Evolutionary conservation across 1,284 basidiomycete genomes (phyloP), one percentile per base, ranked within the genome.

Genomic region (Ceratobasidium sp.): DNA sequence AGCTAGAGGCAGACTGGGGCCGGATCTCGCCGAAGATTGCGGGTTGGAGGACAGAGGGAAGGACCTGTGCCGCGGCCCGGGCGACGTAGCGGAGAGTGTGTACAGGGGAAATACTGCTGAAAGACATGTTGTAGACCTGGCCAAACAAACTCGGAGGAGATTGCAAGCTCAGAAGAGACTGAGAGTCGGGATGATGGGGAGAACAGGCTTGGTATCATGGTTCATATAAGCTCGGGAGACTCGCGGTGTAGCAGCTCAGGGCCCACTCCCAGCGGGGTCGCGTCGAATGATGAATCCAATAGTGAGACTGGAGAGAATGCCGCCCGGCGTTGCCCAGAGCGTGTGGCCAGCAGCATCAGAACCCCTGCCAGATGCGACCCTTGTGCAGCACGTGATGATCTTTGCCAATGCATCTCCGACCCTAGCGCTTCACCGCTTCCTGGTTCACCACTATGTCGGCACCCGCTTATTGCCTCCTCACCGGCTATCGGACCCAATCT

Each of bases 141-240:
- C 49, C 47, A 40, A 64, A 64, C 60, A 64, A 40, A 49, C 60
- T 64, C 47, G 52, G 60, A 64, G 52, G 60, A 64, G 47, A 64
- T 64, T 17, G 57, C n/a, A n/a, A 40, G 60, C 60, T 64, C 47
- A 64, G 60, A 64, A 64, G 60, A 64, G 47, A 64, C 52, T 17
- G 57, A 17, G 57, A 62, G 57, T 62, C 57, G 57, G 60, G 62
- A 65, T 45, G 62, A 67, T 67, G 62, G 62, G 52, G 62, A 67
- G 62, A 45, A 43, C 50, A 54, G 62, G 49, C 35, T 22, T 67
- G 22, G 62, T 52, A 52, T 54, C 62, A 67, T 67, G 50, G 27
- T 54, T 54, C 62, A 67, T 67, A 67, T 67, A 67, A 53, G 62
- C 62, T 42, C 62, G 50, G 62, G n/a, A 25, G n/a, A 13, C 27